Conservation (phyloP, 257 asterid species). For the Petunia axillaris region DNA sequence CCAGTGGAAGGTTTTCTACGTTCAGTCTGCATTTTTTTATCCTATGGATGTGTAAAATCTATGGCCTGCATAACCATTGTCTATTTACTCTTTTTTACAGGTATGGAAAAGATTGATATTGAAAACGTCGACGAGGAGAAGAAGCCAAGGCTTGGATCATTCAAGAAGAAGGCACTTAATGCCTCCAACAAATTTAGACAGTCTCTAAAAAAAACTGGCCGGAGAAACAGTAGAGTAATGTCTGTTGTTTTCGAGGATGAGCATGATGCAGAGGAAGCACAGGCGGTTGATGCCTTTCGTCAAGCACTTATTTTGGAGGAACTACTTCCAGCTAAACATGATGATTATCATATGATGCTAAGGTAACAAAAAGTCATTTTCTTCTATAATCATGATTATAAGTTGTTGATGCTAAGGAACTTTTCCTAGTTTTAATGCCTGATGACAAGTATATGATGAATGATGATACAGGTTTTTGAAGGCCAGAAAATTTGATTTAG, state of each 20-base stretch:
- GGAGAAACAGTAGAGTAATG: constrained; percentile 77
- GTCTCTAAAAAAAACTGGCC: constrained; percentile 51
- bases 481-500: constrained; percentile 89
- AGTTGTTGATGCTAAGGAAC: background rate
- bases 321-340: constrained; percentile 80
- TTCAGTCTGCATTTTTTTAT: background rate
- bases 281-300: constrained; percentile 86
- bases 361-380: constrained; percentile 44
- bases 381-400: background rate
- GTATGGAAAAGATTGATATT: constrained; percentile 51
- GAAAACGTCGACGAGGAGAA: constrained; percentile 53
- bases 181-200: constrained; percentile 61
- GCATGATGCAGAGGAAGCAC: constrained; percentile 83
- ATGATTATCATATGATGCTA: constrained; percentile 84
- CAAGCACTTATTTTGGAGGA: constrained; percentile 91
- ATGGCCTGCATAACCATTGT: background rate
- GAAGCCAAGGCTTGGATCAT: constrained; percentile 55
- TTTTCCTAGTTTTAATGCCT: background rate
- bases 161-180: constrained; percentile 55
- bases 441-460: background rate
- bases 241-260: constrained; percentile 72
- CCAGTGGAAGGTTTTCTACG: background rate
- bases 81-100: constrained; percentile 11
- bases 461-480: constrained; percentile 67
- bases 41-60: background rate